phyloP scores from a whole-genome alignment of 2,329 filamentous ascomycete genomes.

The Claviceps quebecensis region DNA sequence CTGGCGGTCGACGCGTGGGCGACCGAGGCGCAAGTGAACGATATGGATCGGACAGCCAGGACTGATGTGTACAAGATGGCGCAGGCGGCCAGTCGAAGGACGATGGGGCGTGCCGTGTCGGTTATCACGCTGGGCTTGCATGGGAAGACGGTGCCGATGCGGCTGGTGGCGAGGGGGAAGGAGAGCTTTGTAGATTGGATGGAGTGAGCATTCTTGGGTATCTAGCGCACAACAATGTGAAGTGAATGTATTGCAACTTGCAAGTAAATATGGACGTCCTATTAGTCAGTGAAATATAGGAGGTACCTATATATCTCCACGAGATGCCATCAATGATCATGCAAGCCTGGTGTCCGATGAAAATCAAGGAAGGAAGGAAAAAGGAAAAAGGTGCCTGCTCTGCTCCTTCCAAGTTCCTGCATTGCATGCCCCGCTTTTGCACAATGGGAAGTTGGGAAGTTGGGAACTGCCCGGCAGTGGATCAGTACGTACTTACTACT shows the following conservation, averaged over 20 bases:
- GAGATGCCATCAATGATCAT: too few species aligned
- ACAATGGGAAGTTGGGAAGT: too few species aligned
- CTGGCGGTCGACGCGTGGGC: conserved; percentile 51
- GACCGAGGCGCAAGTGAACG: conserved; percentile 36
- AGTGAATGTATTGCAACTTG: neutral
- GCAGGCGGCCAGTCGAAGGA: conserved; percentile 35
- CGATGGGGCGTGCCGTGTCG: conserved; percentile 41
- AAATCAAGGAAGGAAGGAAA: too few species aligned
- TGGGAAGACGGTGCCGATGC: conserved; percentile 45
- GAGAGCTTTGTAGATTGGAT: conserved; percentile 48
- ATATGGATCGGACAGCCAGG: conserved; percentile 32
- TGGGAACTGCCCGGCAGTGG: too few species aligned
- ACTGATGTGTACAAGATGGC: conserved; percentile 47
- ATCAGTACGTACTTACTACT: too few species aligned
- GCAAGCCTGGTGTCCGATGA: too few species aligned
- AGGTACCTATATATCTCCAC: too few species aligned
- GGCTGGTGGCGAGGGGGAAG: conserved; percentile 53
- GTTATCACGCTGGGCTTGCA: conserved; percentile 61
- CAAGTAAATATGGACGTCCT: too few species aligned
- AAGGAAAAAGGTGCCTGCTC: too few species aligned
- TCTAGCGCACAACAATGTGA: neutral
- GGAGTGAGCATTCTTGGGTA: conserved; percentile 5
- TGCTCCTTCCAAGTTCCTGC: too few species aligned
- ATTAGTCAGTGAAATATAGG: too few species aligned
- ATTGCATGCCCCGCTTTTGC: too few species aligned